Evolutionary conservation across 169 alveolate species (phyloP).

Genomic region (Cryptosporidium tyzzeri): DNA sequence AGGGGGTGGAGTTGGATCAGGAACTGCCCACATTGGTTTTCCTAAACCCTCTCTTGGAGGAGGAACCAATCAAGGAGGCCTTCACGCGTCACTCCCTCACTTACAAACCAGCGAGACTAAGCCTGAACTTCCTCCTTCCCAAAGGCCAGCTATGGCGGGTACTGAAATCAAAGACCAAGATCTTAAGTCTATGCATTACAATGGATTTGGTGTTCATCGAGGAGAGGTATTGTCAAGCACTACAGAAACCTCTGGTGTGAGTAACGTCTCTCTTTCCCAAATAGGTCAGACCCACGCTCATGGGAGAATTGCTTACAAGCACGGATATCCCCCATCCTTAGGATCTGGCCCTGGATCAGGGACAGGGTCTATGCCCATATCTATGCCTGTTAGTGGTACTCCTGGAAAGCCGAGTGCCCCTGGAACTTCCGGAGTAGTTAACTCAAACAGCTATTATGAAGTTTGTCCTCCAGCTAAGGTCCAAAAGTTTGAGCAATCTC

Average conservation of each 20-base stretch:
- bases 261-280: background rate
- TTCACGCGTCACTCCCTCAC: background rate
- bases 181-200: background rate
- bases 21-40: background rate
- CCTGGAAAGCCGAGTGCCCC: background rate
- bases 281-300: background rate
- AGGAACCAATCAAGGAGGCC: background rate
- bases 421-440: background rate
- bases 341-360: constrained; percentile 1
- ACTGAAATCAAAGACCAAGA: background rate
- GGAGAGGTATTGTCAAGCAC: background rate
- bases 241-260: background rate
- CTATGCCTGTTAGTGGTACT: background rate
- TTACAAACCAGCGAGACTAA: background rate
- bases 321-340: background rate
- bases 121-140: background rate
- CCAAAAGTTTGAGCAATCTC: constrained; percentile 9
- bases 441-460: background rate
- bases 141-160: background rate
- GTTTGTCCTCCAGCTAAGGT: constrained; percentile 22
- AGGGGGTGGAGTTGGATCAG: background rate
- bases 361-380: background rate
- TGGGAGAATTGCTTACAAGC: background rate
- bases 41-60: background rate
- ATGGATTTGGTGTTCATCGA: background rate